Conservation (phyloP, 2,329 filamentous ascomycete genomes). For the Periconia sp. region DNA sequence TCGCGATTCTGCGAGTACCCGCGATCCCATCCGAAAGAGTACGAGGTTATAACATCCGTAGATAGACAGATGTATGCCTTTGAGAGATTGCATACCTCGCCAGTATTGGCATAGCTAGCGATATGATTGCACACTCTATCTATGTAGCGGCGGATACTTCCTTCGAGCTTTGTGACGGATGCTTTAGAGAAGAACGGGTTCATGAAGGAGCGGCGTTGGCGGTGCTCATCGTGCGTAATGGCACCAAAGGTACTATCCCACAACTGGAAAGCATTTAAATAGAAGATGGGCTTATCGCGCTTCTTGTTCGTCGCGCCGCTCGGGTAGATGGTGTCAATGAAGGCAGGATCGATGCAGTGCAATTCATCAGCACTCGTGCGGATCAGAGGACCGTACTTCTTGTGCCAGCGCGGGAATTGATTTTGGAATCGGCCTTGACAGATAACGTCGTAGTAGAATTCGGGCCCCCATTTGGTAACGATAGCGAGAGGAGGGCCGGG, state of each 20-base stretch:
- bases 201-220: conserved; percentile 19
- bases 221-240: conserved; percentile 23
- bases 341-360: conserved; percentile 19
- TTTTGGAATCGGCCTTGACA: conserved; percentile 16
- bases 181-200: conserved; percentile 32
- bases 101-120: conserved; percentile 3
- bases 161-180: conserved; percentile 19
- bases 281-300: conserved; percentile 2
- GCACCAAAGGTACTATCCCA: conserved; percentile 23
- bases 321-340: conserved; percentile 10
- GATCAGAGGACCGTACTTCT: conserved; percentile 25
- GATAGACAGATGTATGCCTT: conserved; percentile 11
- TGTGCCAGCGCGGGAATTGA: conserved; percentile 29
- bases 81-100: neutral
- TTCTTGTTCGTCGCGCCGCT: neutral
- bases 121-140: conserved; percentile 1
- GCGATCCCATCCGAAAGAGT: conserved; percentile 15
- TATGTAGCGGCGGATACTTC: conserved; percentile 12
- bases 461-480: conserved; percentile 22
- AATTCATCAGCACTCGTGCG: conserved; percentile 16
- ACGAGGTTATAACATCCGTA: conserved; percentile 22
- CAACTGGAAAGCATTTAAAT: neutral
- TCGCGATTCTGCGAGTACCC: conserved; percentile 12
- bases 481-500: conserved; percentile 23
- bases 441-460: conserved; percentile 32